Conservation (phyloP, 2,329 filamentous ascomycete species). For the Paraconiothyrium brasiliense region DNA sequence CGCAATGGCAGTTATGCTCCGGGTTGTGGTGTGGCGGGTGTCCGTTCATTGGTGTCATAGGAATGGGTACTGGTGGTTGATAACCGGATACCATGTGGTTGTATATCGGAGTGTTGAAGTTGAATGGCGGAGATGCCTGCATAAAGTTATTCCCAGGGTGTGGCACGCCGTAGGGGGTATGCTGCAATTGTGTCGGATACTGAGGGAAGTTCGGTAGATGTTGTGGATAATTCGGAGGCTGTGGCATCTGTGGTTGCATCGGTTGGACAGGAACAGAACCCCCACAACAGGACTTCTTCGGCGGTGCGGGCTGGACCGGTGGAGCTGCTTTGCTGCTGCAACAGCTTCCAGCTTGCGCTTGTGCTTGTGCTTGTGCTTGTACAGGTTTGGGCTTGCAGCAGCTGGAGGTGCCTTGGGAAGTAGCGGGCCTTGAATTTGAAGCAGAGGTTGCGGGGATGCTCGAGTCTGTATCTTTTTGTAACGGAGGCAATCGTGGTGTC, state of each 20-base stretch:
- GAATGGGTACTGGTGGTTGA: slow-evolving; percentile 46
- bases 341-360: slow-evolving; percentile 35
- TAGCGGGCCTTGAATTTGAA: slow-evolving; percentile 14
- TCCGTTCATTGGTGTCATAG: slow-evolving; percentile 35
- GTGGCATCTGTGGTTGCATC: slow-evolving; percentile 19
- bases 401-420: slow-evolving; percentile 29
- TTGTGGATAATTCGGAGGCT: slow-evolving; percentile 23
- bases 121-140: slow-evolving; percentile 33
- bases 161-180: slow-evolving; percentile 32
- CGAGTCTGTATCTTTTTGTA: slow-evolving; percentile 31
- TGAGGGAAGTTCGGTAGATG: slow-evolving; percentile 32
- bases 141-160: slow-evolving; percentile 25
- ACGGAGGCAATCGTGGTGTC: slow-evolving; percentile 45
- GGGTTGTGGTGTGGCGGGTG: slow-evolving; percentile 45
- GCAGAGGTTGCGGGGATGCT: slow-evolving; percentile 9
- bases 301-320: slow-evolving; percentile 25
- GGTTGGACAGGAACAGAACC: slow-evolving; percentile 25
- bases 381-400: slow-evolving; percentile 45
- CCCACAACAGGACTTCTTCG: slow-evolving; percentile 46
- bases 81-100: slow-evolving; percentile 44
- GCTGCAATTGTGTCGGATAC: slow-evolving; percentile 31
- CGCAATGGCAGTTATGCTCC: slow-evolving; percentile 68
- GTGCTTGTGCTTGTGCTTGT: slow-evolving; percentile 21
- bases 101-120: slow-evolving; percentile 46
- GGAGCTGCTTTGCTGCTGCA: slow-evolving; percentile 39